These are phyloP conservation scores for Stagonosporopsis vannaccii DNA, from an alignment of 2,329 filamentous ascomycete genomes.

Conservation along the genomic window DNA sequence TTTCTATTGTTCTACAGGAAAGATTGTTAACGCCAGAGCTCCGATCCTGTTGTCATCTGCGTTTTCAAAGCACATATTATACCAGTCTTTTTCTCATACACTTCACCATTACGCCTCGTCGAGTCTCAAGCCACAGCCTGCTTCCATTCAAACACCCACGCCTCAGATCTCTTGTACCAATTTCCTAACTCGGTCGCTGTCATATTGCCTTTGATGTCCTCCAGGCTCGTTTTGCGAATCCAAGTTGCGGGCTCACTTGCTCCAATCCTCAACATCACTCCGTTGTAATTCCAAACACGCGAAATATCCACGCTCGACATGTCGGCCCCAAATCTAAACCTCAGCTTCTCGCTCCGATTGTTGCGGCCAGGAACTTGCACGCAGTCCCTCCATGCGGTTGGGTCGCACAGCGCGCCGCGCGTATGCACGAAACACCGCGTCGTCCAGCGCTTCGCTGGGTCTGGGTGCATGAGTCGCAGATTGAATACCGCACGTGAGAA, in stretches of 20 bases:
- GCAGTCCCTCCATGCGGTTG: not conserved
- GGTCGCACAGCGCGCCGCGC: not conserved
- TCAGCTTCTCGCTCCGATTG: not conserved
- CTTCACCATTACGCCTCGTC: not conserved
- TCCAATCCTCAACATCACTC: slow-evolving; percentile 1
- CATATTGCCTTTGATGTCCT: slow-evolving; percentile 15
- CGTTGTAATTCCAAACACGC: not conserved
- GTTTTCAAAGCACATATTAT: not conserved
- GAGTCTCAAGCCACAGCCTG: slow-evolving; percentile 8
- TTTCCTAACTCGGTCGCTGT: slow-evolving; percentile 16
- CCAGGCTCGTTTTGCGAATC: slow-evolving; percentile 4
- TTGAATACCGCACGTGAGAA: not conserved
- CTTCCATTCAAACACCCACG: slow-evolving; percentile 13
- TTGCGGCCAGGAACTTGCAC: not conserved
- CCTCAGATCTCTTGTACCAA: slow-evolving; percentile 3
- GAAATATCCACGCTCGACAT: not conserved
- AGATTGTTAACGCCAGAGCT: not conserved
- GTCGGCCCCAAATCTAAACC: not conserved
- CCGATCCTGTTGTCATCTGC: not conserved
- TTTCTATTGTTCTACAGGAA: slow-evolving; percentile 7
- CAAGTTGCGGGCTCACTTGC: slow-evolving; percentile 16
- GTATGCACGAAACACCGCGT: not conserved
- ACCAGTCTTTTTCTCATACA: not conserved
- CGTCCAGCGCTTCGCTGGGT: not conserved
- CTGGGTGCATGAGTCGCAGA: not conserved